A percentile compares a stretch with the other conserved stretches of the same genome.
phyloP scores from a whole-genome alignment of 805 yeast species.

The Jamesozyma hellenica region DNA sequence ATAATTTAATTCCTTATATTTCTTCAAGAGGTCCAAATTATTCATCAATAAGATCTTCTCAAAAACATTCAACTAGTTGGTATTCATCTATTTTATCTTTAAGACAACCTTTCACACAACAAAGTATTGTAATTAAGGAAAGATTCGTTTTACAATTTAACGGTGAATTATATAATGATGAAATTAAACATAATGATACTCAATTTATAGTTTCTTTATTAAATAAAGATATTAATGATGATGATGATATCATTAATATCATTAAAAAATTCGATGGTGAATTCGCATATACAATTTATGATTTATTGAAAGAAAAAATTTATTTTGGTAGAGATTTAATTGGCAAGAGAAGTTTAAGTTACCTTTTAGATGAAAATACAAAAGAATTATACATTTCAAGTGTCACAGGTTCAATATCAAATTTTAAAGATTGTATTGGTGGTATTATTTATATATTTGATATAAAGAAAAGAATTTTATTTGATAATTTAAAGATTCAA shows the following conservation, averaged over 20 bases:
- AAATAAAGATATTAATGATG: conserved; percentile 14
- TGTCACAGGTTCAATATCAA: conserved; percentile 15
- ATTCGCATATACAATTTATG: conserved; percentile 55
- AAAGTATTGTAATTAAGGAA: conserved; percentile 42
- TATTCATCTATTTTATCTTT: conserved; percentile 72
- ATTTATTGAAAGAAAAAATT: conserved; percentile 31
- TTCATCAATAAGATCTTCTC: conserved; percentile 23
- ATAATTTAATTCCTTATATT: conserved; percentile 35
- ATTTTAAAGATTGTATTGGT: conserved; percentile 38
- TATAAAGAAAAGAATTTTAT: conserved; percentile 13
- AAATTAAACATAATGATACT: conserved; percentile 55
- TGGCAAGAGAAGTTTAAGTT: conserved; percentile 73
- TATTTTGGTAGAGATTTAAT: conserved; percentile 78
- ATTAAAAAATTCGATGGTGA: conserved; percentile 60
- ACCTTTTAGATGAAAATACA: conserved; percentile 16
- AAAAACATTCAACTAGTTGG: conserved; percentile 21
- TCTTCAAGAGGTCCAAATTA: conserved; percentile 59
- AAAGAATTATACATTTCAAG: conserved; percentile 40
- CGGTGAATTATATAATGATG: conserved; percentile 75
- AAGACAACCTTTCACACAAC: conserved; percentile 67
- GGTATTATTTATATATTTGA: conserved; percentile 42
- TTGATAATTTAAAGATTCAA: conserved; percentile 9
- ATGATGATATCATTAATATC: conserved; percentile 30
- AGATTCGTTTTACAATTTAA: conserved; percentile 61
- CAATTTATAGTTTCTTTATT: conserved; percentile 38